These are phyloP conservation scores for Henckelia pumila DNA, from an alignment of 257 asterid genomes.

Conservation along the genomic window DNA sequence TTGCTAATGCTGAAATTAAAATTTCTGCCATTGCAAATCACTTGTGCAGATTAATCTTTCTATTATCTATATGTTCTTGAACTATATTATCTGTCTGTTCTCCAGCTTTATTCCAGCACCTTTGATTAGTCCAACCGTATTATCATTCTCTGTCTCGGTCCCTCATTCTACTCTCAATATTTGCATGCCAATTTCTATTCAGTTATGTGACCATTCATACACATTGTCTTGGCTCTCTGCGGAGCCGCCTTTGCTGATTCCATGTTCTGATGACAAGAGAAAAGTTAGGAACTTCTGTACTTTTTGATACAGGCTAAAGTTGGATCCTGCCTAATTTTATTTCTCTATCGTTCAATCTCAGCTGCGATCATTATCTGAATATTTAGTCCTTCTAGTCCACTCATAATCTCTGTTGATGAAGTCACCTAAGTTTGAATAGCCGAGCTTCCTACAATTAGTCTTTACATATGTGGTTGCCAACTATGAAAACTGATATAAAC, in stretches of 20 bases:
- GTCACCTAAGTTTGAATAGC: background rate
- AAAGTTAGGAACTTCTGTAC: background rate
- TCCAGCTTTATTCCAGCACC: background rate
- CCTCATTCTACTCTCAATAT: background rate
- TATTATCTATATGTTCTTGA: background rate
- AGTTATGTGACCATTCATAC: background rate
- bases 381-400: background rate
- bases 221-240: background rate
- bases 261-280: background rate
- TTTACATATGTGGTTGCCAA: slow-evolving; percentile 2
- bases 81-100: background rate
- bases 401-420: background rate
- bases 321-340: background rate
- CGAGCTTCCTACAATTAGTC: background rate
- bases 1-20: no score
- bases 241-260: background rate
- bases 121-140: background rate
- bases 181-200: background rate
- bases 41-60: background rate
- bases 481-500: slow-evolving; percentile 4
- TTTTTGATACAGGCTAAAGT: background rate
- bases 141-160: background rate
- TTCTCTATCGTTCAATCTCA: background rate
- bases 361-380: no score
- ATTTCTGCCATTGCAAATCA: background rate